Evolutionary conservation across 345 rosid genomes (phyloP).

Genomic region (Capsella bursapastoris): DNA sequence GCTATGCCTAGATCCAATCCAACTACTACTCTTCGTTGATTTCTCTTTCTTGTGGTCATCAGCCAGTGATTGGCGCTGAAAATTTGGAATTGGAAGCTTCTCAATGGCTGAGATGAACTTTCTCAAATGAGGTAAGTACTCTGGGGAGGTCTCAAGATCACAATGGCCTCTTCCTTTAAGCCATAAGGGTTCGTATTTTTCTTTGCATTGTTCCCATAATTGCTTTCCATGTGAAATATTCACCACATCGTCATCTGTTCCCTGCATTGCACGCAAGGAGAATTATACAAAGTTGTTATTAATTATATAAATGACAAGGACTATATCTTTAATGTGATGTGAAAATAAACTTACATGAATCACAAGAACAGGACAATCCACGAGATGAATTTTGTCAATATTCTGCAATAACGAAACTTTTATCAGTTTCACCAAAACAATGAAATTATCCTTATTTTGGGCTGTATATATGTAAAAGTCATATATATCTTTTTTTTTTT

Average conservation of each 20-base stretch:
- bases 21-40: slow-evolving; percentile 52
- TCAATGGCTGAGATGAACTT: slow-evolving; percentile 80
- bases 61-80: slow-evolving; percentile 31
- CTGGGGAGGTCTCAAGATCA: slow-evolving; percentile 77
- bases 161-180: slow-evolving; percentile 84
- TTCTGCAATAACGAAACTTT: slow-evolving; percentile 52
- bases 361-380: slow-evolving; percentile 83
- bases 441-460: background rate
- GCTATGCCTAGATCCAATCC: slow-evolving; percentile 67
- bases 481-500: no score
- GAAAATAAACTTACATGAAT: slow-evolving; percentile 70
- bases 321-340: background rate
- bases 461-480: background rate
- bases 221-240: slow-evolving; percentile 86
- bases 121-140: slow-evolving; percentile 73
- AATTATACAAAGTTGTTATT: background rate
- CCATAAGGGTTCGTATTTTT: slow-evolving; percentile 94
- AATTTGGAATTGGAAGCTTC: slow-evolving; percentile 51
- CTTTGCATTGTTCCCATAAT: slow-evolving; percentile 81
- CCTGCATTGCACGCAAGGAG: slow-evolving; percentile 49
- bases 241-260: slow-evolving; percentile 84
- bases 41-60: slow-evolving; percentile 35
- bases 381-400: slow-evolving; percentile 75
- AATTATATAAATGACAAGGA: no score
- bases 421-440: slow-evolving; percentile 11